A percentile compares a stretch with the other conserved stretches of the same genome.
phyloP scores from a whole-genome alignment of 495 filamentous ascomycete genomes.

The Hyphodiscus hymeniophilus region DNA sequence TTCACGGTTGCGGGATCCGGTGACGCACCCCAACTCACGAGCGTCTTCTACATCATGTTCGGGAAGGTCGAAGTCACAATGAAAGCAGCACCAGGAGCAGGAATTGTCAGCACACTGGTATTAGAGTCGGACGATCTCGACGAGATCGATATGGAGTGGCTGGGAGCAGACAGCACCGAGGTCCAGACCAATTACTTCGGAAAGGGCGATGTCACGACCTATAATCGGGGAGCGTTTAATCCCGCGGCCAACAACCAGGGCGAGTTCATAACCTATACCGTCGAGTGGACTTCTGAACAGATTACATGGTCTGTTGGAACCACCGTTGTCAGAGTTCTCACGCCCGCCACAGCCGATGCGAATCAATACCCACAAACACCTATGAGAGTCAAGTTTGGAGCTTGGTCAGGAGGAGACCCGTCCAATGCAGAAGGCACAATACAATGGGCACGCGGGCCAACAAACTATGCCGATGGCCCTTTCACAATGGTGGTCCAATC shows the following conservation, averaged over 20 bases:
- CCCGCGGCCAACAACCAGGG: constrained; percentile 46
- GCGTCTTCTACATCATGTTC: constrained; percentile 65
- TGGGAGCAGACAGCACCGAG: constrained; percentile 35
- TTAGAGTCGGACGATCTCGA: constrained; percentile 71
- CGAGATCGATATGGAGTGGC: constrained; percentile 71
- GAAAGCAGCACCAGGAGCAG: constrained; percentile 50
- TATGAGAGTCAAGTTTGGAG: constrained; percentile 60
- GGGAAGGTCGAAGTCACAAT: constrained; percentile 52
- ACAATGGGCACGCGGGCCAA: constrained; percentile 63
- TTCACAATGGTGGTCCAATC: constrained; percentile 74
- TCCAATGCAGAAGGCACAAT: constrained; percentile 57
- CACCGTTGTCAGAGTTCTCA: constrained; percentile 49
- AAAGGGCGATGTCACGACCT: constrained; percentile 58
- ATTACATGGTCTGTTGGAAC: constrained; percentile 67
- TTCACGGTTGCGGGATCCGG: constrained; percentile 81
- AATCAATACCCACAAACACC: constrained; percentile 65
- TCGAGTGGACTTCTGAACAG: constrained; percentile 59
- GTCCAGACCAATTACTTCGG: constrained; percentile 78
- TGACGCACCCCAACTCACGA: constrained; percentile 73
- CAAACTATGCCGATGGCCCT: constrained; percentile 59
- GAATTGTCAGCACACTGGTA: constrained; percentile 64
- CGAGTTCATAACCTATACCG: constrained; percentile 67
- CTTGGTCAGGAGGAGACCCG: constrained; percentile 68
- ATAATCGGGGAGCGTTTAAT: constrained; percentile 54
- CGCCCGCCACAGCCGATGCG: constrained; percentile 43